phyloP scores from a whole-genome alignment of 768 basidiomycete genomes.

The Kwoniella dendrophila region DNA sequence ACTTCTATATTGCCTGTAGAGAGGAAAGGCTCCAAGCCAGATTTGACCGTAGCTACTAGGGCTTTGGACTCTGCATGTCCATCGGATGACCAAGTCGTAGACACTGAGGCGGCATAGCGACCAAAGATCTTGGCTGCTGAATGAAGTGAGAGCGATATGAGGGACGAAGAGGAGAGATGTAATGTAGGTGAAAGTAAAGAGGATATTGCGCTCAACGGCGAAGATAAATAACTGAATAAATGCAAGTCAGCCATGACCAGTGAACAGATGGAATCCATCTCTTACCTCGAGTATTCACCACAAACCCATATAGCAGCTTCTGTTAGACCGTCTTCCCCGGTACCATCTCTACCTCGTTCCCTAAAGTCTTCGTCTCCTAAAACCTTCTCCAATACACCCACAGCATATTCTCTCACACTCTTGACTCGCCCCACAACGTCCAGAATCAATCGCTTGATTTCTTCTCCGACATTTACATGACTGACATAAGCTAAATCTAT shows the following conservation, averaged over 20 bases:
- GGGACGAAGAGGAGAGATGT: constrained; percentile 63
- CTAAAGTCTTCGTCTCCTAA: constrained; percentile 77
- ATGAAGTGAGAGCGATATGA: constrained; percentile 77
- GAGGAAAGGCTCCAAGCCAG: constrained; percentile 65
- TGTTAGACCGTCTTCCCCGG: constrained; percentile 78
- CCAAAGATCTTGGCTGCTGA: constrained; percentile 85
- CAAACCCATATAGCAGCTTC: constrained; percentile 97
- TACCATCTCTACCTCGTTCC: constrained; percentile 67
- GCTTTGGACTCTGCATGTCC: constrained; percentile 67
- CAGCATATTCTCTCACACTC: constrained; percentile 73
- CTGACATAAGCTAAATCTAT: constrained; percentile 88
- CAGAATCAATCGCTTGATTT: constrained; percentile 80
- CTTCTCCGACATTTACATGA: constrained; percentile 71
- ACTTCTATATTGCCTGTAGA: constrained; percentile 76
- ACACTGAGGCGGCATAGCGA: constrained; percentile 74
- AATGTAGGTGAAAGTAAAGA: constrained; percentile 60
- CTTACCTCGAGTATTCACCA: constrained; percentile 88
- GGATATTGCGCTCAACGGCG: constrained; percentile 61
- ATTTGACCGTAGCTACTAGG: constrained; percentile 67
- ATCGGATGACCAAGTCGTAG: constrained; percentile 75
- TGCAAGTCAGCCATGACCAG: not conserved
- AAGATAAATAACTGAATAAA: constrained; percentile 31
- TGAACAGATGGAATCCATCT: constrained; percentile 16
- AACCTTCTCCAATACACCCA: constrained; percentile 78
- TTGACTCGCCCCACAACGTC: constrained; percentile 83